Conservation (phyloP, 2,329 filamentous ascomycete genomes). For the Alternaria viburni region DNA sequence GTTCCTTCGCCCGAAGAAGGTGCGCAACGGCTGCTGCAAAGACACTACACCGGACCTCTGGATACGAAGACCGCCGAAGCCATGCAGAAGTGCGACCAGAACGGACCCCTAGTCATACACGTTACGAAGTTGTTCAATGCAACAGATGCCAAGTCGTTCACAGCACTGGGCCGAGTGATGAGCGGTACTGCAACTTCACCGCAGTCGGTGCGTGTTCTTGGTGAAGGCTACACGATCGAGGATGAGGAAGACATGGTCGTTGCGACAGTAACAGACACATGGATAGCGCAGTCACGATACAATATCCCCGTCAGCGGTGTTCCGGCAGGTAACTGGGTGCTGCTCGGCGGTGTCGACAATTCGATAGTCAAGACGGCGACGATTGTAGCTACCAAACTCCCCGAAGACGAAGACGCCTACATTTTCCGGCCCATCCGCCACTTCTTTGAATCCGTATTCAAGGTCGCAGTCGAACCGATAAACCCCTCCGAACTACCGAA, state of each 20-base stretch:
- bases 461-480: conserved; percentile 96
- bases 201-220: conserved; percentile 85
- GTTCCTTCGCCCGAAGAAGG: conserved; percentile 85
- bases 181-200: conserved; percentile 87
- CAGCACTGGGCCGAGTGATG: conserved; percentile 88
- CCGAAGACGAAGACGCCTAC: conserved; percentile 89
- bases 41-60: conserved; percentile 89
- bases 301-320: conserved; percentile 90
- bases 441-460: conserved; percentile 97
- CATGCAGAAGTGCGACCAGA: conserved; percentile 83
- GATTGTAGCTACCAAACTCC: conserved; percentile 78
- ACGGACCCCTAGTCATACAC: conserved; percentile 90
- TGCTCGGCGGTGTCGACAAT: conserved; percentile 94
- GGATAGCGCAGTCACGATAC: conserved; percentile 91
- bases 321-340: conserved; percentile 89
- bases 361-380: conserved; percentile 98
- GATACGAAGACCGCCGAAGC: conserved; percentile 81
- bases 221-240: conserved; percentile 93
- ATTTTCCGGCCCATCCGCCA: conserved; percentile 93
- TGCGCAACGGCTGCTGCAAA: conserved; percentile 76
- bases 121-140: conserved; percentile 94
- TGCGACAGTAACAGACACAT: conserved; percentile 83
- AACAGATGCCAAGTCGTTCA: conserved; percentile 86
- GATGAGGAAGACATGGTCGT: conserved; percentile 97
- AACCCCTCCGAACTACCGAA: conserved; percentile 98